A percentile compares a stretch with the other conserved stretches of the same genome.
Conservation (phyloP, 148 eudicot species). For the Amaranthus palmeri region DNA sequence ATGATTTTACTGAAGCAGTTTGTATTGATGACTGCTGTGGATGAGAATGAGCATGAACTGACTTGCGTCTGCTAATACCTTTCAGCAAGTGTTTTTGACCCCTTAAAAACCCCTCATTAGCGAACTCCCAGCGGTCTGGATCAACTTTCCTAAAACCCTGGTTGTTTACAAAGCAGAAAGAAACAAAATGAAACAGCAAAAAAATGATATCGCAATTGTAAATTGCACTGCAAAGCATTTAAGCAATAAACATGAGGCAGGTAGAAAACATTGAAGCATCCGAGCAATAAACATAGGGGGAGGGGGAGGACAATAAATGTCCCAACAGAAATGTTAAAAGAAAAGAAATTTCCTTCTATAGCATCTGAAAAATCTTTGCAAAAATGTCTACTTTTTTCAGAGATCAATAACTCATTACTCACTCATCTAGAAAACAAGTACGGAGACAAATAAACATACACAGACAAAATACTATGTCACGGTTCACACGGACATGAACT, state of each 20-base stretch:
- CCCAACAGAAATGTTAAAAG: neutral
- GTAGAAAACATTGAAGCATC: no score
- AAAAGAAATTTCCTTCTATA: neutral
- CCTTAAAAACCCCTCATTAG: constrained; percentile 67
- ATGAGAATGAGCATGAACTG: constrained; percentile 37
- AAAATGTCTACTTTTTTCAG: neutral
- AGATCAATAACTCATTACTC: neutral
- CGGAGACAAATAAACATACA: neutral
- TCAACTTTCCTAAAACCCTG: constrained; percentile 86
- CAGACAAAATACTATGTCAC: neutral
- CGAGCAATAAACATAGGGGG: neutral
- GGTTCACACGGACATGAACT: neutral
- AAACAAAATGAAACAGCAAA: neutral
- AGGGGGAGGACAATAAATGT: neutral
- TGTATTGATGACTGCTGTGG: constrained; percentile 36
- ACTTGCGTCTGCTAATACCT: constrained; percentile 63
- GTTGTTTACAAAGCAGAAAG: constrained; percentile 11
- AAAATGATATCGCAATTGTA: neutral
- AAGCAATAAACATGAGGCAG: neutral
- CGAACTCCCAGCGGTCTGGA: constrained; percentile 69
- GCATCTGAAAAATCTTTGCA: neutral
- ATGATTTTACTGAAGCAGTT: constrained; percentile 36
- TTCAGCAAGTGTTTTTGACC: constrained; percentile 71
- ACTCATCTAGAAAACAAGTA: neutral
- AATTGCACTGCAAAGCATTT: neutral